Evolutionary conservation across 176 grass and related monocot genomes (phyloP).

Genomic region (Oryza officinalis): DNA sequence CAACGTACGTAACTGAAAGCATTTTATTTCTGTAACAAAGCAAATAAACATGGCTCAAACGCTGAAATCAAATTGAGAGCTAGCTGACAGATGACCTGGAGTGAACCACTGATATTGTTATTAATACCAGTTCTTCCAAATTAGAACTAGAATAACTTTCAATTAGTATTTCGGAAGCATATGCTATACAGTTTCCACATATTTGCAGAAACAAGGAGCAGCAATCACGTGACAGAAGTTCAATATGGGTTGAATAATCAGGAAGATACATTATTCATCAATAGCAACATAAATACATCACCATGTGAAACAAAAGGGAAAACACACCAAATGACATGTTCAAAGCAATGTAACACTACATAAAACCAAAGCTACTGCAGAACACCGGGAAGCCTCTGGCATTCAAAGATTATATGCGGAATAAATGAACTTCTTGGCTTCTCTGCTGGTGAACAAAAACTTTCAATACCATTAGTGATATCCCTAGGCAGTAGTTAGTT

Average conservation of each 20-base stretch:
- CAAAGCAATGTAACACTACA: constrained; percentile 9
- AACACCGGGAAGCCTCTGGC: constrained; percentile 20
- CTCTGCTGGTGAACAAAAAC: constrained; percentile 57
- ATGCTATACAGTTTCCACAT: background rate
- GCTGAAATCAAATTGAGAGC: background rate
- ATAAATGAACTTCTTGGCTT: constrained; percentile 43
- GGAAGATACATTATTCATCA: background rate
- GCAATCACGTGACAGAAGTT: background rate
- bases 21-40: background rate
- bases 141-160: background rate
- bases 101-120: too few relatives aligned
- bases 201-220: background rate
- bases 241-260: background rate
- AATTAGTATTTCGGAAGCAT: background rate
- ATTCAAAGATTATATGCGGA: constrained; percentile 37
- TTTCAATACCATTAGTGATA: constrained; percentile 42
- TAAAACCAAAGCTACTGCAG: constrained; percentile 25
- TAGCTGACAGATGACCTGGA: too few relatives aligned
- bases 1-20: background rate
- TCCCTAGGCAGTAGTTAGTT: constrained; percentile 30
- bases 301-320: constrained; percentile 13
- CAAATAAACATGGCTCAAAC: background rate
- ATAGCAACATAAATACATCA: background rate
- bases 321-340: background rate
- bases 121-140: too few relatives aligned